Percentiles rank a stretch among this genome's conserved stretches.
phyloP scores from a whole-genome alignment of 805 yeast genomes.

The Yamadazyma laniorum region DNA sequence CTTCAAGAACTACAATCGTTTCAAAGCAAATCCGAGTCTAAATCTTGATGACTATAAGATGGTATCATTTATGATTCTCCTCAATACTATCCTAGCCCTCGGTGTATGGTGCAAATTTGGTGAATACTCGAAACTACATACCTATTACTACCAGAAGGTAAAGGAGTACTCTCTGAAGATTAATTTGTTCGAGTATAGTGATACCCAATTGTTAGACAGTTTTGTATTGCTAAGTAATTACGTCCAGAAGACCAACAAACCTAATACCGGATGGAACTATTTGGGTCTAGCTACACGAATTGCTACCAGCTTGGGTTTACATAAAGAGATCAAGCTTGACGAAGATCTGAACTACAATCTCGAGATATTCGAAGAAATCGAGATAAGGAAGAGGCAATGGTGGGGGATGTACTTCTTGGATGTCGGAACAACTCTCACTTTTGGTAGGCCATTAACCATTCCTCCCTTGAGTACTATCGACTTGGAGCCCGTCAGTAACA shows the following conservation, averaged over 20 bases:
- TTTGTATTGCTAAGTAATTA: constrained; percentile 20
- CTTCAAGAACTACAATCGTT: constrained; percentile 11
- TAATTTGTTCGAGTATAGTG: constrained; percentile 20
- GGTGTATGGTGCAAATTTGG: constrained; percentile 24
- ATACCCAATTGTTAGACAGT: constrained; percentile 20
- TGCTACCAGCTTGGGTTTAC: constrained; percentile 22
- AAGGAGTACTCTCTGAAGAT: constrained; percentile 14
- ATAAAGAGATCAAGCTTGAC: constrained; percentile 19
- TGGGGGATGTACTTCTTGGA: constrained; percentile 24
- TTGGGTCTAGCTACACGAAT: constrained; percentile 20
- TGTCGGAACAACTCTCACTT: constrained; percentile 21
- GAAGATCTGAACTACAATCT: constrained; percentile 5
- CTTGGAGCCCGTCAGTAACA: constrained; percentile 17
- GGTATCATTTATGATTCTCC: constrained; percentile 17
- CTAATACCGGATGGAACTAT: constrained; percentile 21
- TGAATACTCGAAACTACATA: constrained; percentile 18
- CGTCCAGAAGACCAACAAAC: constrained; percentile 19
- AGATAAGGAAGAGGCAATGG: constrained; percentile 20
- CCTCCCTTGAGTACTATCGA: constrained; percentile 21
- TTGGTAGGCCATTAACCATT: constrained; percentile 21
- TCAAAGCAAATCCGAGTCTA: constrained; percentile 3
- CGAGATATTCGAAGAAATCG: constrained; percentile 18
- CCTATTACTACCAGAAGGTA: constrained; percentile 18
- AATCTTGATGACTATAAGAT: constrained; percentile 11
- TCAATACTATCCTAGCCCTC: constrained; percentile 18